These are phyloP conservation scores for Coleophoma eucalyptorum DNA, from an alignment of 2,329 filamentous ascomycete species.

Conservation along the genomic window DNA sequence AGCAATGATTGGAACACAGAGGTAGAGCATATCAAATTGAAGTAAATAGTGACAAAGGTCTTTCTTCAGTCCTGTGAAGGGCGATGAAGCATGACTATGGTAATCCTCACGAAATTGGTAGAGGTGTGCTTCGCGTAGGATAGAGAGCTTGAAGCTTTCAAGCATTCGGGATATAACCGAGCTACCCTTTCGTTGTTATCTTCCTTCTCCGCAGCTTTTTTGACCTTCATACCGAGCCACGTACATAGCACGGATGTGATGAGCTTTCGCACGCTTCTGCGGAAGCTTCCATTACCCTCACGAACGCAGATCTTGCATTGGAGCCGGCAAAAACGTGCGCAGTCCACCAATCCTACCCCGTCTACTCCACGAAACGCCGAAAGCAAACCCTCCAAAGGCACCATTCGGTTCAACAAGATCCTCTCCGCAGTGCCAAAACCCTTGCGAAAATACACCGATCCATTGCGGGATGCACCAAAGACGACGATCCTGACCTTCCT, in stretches of 20 bases:
- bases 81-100: no score
- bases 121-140: not conserved
- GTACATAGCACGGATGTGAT: not conserved
- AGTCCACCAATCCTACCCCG: not conserved
- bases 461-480: conserved; percentile 71
- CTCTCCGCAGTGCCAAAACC: conserved; percentile 47
- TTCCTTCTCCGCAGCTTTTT: not conserved
- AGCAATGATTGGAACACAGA: conserved; percentile 44
- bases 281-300: conserved; percentile 1
- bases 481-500: conserved; percentile 85
- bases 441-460: conserved; percentile 64
- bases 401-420: conserved; percentile 6
- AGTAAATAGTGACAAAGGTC: not conserved
- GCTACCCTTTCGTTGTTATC: not conserved
- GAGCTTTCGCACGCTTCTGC: conserved; percentile 6
- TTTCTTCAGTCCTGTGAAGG: not conserved
- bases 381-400: conserved; percentile 3
- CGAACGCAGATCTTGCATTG: no score
- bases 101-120: no score
- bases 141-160: not conserved
- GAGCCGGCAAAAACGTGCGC: not conserved
- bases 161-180: not conserved
- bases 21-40: not conserved
- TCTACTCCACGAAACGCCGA: not conserved
- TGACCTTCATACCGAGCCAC: not conserved